Base-by-base conservation (phyloP, 2,329 filamentous ascomycete species). In the Paramyrothecium roridum region DNA sequence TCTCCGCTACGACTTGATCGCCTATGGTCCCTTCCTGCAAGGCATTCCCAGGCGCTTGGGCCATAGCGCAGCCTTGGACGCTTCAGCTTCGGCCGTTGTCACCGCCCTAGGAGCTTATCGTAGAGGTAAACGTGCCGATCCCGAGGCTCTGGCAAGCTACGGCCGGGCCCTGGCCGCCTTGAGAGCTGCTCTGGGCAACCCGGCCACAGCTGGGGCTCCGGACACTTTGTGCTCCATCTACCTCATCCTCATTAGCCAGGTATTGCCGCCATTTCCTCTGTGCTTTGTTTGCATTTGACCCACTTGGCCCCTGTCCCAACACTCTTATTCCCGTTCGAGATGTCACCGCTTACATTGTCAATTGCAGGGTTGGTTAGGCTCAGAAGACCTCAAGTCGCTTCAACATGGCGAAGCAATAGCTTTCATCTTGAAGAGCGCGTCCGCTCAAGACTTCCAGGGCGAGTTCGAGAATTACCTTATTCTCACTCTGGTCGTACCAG, bases 1-100 rank as follows among this genome's bases (percentile, higher is more conserved):
- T 48, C 66, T 78, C 19, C 68, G 76, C 19, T 81, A 77, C 57
- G 78, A 80, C 48, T 60, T 82, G 8, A 66, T 67, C 46, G 76
- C 74, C 16, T 82, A 78, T 56, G 80, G 79, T 1, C 59, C 63
- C 1, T 81, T 77, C 57, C 61, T 82, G 12, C 64, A 66, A 2
- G 68, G 77, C n/a, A 63, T 82, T 1, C 80, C 80, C 0, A 61
- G 62, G 37, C 73, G 77, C 0, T 59, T 82, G 2, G 80, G 78
- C 1, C 65, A 57, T 12, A 81, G 77, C 48, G 67, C 70, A 49
- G 77, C 78, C 2, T 66, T 82, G 1, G 78, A 80, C 56, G 69
- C 72, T 1, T 63, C 71, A 0, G 66, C 69, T 4, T 65, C 65
- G 23, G 67, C 68, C 8, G 60, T 74, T 3, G 61, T 65, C 1